A percentile compares a stretch with the other conserved stretches of the same genome.
Conservation (phyloP, 352 stramenopile species). For the Labyrinthula sp. region DNA sequence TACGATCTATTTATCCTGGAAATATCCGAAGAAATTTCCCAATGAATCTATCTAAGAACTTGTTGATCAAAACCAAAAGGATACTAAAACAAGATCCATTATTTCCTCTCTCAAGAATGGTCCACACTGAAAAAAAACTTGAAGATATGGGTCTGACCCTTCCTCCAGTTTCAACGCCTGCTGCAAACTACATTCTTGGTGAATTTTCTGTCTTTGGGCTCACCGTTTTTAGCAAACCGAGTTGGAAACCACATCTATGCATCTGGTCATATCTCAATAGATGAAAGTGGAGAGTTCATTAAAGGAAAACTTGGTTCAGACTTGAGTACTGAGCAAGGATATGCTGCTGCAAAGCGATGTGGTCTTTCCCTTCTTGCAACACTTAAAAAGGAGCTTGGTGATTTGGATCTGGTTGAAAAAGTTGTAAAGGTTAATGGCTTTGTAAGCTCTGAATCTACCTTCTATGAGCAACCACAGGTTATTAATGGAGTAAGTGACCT, state of each 20-base stretch:
- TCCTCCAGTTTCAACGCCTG: conserved; percentile 27
- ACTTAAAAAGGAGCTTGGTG: conserved; percentile 62
- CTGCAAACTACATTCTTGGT: conserved; percentile 25
- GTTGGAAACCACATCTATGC: conserved; percentile 56
- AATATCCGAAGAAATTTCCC: no score
- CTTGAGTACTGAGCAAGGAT: conserved; percentile 59
- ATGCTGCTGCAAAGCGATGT: conserved; percentile 60
- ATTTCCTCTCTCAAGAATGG: no score
- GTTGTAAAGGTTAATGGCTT: conserved; percentile 87
- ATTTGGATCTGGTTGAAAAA: conserved; percentile 72
- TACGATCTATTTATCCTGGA: no score
- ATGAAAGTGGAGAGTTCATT: conserved; percentile 49
- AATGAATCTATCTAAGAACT: no score
- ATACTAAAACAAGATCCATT: no score
- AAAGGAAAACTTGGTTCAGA: conserved; percentile 62
- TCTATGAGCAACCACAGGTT: conserved; percentile 63
- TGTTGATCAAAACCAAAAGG: no score
- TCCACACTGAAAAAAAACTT: conserved; percentile 52
- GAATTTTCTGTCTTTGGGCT: no score
- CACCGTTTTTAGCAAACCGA: no score
- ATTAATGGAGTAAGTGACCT: conserved; percentile 85
- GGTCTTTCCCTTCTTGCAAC: conserved; percentile 67
- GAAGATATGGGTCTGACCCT: conserved; percentile 56
- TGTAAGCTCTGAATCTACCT: conserved; percentile 75
- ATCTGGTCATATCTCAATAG: conserved; percentile 52